Base-by-base conservation (phyloP, 2,329 filamentous ascomycete genomes). In the Pyricularia sp. region DNA sequence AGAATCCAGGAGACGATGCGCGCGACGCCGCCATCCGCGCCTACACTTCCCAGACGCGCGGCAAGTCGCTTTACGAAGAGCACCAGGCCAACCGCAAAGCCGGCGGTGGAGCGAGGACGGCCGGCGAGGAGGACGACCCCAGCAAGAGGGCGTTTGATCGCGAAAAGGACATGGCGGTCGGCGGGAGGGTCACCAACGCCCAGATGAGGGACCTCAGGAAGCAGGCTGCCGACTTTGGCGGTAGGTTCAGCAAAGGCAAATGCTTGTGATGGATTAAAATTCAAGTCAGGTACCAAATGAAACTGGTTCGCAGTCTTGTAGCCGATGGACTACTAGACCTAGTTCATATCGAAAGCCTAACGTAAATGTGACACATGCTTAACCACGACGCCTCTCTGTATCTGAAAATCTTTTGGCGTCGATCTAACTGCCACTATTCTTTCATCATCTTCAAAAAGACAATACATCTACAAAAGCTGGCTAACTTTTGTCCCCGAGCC, bases 121-220 rank as follows among this genome's bases (percentile, higher is more conserved):
- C 83, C 23, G 88, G 89, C 71, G 88, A 92, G 71, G 92, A 95
- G 26, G 94, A 97, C 79, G 94, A 98, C 76, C 94, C 95, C 0
- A 97, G 93, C 78, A 90, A 91, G 79, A 85, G 94, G 70, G 90
- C 88, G 0, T 98, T 98, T 79, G 93, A 97, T 80, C 86, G 89
- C 71, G 92, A 97, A 78, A 98, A 97, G 81, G 95, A 98, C 78
- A 97, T 98, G 88, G 90, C 88, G 58, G 81, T 92, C 2, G 90
- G 90, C 10, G 87, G 88, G 23, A 88, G 87, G 74, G 88, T 97
- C 68, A 90, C 88, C 30, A 82, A 88, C 72, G 84, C 89, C 50
- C 89, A 97, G 81, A 87, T 90, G 73, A 87, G 87, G 74, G 91
- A 97, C 73, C 82, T 98, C 81, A 78, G 97, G 70, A 90, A 87